A percentile compares a stretch with the other conserved stretches of the same genome.
Conservation (phyloP, 768 basidiomycete species). For the Tylopilus sp. region DNA sequence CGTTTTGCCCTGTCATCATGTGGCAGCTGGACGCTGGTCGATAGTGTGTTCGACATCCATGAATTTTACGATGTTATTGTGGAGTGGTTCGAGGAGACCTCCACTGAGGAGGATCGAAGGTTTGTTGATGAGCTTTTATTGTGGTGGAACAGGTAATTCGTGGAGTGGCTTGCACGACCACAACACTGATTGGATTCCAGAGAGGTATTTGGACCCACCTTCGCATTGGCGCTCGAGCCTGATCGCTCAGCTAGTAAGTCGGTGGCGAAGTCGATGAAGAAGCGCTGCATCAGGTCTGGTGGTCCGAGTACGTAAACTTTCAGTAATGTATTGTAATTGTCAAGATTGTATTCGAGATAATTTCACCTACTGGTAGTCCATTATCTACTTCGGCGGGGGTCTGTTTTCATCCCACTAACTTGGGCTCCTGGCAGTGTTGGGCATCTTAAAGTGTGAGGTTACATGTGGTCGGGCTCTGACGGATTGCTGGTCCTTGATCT, state of each 20-base stretch:
- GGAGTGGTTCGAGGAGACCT: conserved; percentile 2
- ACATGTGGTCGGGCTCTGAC: too few species aligned
- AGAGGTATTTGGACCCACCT: background rate
- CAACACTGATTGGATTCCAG: background rate
- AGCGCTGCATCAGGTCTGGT: background rate
- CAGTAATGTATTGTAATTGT: too few species aligned
- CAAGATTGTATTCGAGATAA: too few species aligned
- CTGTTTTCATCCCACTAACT: too few species aligned
- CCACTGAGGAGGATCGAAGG: background rate
- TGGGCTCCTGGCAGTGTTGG: too few species aligned
- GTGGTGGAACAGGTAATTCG: background rate
- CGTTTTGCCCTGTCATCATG: background rate
- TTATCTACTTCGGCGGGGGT: too few species aligned
- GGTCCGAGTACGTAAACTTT: background rate
- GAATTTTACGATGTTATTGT: conserved; percentile 4
- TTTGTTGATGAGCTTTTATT: background rate
- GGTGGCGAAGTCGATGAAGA: background rate
- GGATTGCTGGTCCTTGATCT: too few species aligned
- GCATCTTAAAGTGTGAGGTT: too few species aligned
- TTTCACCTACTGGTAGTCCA: too few species aligned
- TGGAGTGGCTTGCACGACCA: background rate
- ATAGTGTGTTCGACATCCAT: background rate
- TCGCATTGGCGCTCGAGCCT: background rate
- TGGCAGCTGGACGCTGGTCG: background rate
- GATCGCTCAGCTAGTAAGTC: background rate